Base-by-base conservation (phyloP, 495 filamentous ascomycete species). In the Zalerion maritima region DNA sequence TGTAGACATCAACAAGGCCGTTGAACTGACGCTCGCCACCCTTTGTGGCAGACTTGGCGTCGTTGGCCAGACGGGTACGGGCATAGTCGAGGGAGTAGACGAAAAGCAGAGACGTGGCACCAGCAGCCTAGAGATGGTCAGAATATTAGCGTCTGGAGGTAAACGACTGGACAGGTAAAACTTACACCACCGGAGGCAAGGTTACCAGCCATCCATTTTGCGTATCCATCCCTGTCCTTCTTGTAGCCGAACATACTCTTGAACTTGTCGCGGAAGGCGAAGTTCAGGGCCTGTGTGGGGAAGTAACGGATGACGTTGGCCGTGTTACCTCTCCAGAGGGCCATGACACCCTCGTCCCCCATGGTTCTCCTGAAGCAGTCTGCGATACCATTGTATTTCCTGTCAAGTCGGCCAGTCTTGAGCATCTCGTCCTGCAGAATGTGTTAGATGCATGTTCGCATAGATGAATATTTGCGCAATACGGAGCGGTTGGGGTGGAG, bases 231-330 rank as follows among this genome's bases (percentile, higher is more conserved):
- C 62, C 78, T 75, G 31, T 97, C 89, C 78, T 96, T 96, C 84
- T 94, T 97, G 80, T 79, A 97, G 57, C 81, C 78, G 78, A 97
- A 97, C 87, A 96, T 94, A 45, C 75, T 68, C 82, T 97, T 97
- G 81, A 93, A 97, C 73, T 86, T 94, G 61, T 97, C 89, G 67
- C 91, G 91, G 89, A 97, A 97, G 52, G 89, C 89, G 58, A 97
- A 97, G 83, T 97, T 97, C 54, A 97, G 68, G 42, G 89, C 89
- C 75, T 97, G 89, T 54, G 89, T 97, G 42, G 89, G 89, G 82
- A 97, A 97, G 74, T 97, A 97, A 76, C 89, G 91, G 70, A 97
- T 92, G 64, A 97, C 89, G 77, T 97, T 97, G 81, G 89, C 89
- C 52, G 89, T 97, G 79, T 97, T 97, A 65, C 89, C 89, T 74